Base-by-base conservation (phyloP, 1,139 yeast species). In the Hansenula anomala region DNA sequence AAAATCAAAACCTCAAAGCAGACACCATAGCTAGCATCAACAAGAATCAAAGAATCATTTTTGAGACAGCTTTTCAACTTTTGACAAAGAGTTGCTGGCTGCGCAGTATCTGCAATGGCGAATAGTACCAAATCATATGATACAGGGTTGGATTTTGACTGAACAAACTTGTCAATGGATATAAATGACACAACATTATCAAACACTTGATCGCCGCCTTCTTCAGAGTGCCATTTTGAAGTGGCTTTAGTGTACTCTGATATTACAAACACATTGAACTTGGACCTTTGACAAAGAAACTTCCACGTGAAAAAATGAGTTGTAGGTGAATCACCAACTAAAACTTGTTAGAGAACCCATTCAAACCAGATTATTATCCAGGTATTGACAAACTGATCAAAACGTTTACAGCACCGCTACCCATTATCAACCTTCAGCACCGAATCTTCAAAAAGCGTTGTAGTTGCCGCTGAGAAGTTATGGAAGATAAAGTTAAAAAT, bases 281-380 rank as follows among this genome's bases (percentile, higher is more conserved):
- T n/a, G n/a, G n/a, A n/a, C n/a, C n/a, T n/a, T n/a, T n/a, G n/a
- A n/a, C n/a, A n/a, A n/a, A 47, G 28, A 6, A 41, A 31, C 13
- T 29, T 37, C 25, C 35, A 38, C 7, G 36, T 36, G 13, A 50
- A 30, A 12, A 38, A 34, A 15, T 46, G 44, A 4, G 47, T 38
- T 3, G 45, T 42, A 13, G 52, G 46, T 4, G 52, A 39, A 24
- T 50, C 52, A 17, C 54, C 54, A 32, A 50, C 54, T 50, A 23
- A 23, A 10, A 10, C 11, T 23, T 10, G 13, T 23, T 23, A 23
- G 25, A 23, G 11, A n/a, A n/a, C n/a, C n/a, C n/a, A n/a, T n/a
- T 23, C 25, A 8, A 23, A 8, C 4, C 25, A 4, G 9, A 6
- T 20, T 9, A 20, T 20, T 20, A 20, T n/a, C n/a, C n/a, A n/a